Conservation (phyloP, 2,329 filamentous ascomycete species). For the Talaromyces amestolkiae region DNA sequence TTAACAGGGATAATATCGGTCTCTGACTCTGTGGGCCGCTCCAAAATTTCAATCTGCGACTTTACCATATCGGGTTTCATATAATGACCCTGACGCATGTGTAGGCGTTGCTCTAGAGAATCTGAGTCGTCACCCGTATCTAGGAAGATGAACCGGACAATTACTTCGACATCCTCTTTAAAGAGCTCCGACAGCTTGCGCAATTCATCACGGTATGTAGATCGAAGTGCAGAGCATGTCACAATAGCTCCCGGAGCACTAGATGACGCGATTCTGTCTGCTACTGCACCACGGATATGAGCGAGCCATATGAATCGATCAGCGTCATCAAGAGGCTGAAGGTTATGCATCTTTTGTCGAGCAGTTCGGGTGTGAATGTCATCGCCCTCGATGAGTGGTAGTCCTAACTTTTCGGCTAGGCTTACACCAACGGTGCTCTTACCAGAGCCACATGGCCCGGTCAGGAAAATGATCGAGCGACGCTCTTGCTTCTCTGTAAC, state of each 20-base stretch:
- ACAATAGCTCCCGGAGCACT: constrained; percentile 42
- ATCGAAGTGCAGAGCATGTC: constrained; percentile 54
- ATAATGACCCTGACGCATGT: background rate
- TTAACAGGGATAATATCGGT: background rate
- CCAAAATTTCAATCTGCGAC: background rate
- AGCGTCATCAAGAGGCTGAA: background rate
- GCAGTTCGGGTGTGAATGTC: background rate
- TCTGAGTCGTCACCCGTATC: background rate
- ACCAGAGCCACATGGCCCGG: background rate
- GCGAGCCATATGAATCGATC: background rate
- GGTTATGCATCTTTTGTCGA: background rate
- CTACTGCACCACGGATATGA: background rate
- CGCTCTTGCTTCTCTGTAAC: background rate
- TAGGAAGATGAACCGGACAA: background rate
- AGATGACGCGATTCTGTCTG: background rate
- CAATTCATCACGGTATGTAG: constrained; percentile 56
- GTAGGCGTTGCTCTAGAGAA: background rate
- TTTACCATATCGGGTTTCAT: background rate
- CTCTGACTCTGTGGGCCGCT: background rate
- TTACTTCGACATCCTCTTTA: background rate
- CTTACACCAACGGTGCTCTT: background rate
- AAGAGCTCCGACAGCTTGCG: constrained; percentile 33
- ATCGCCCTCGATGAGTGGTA: background rate
- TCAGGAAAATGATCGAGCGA: background rate
- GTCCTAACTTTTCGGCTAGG: background rate